These are phyloP conservation scores for Perkinsus marinus DNA, from an alignment of 169 alveolate species.

Conservation along the genomic window DNA sequence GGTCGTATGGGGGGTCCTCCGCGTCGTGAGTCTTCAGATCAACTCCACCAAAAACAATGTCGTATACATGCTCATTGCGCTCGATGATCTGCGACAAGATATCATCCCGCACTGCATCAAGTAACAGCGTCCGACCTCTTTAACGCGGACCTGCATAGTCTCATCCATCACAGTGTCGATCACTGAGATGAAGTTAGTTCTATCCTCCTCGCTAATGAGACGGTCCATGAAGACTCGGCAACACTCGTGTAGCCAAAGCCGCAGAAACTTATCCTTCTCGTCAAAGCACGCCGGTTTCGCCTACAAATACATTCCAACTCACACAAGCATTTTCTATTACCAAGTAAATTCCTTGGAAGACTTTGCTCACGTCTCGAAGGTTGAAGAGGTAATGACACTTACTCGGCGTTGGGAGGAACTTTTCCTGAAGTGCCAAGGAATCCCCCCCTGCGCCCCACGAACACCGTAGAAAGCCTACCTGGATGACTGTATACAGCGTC, in stretches of 20 bases:
- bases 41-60: conserved; percentile 46
- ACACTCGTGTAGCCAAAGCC: conserved; percentile 82
- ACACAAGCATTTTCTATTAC: not conserved
- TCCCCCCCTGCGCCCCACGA: not conserved
- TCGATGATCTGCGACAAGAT: conserved; percentile 17
- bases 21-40: conserved; percentile 43
- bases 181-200: conserved; percentile 45
- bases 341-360: conserved; percentile 73
- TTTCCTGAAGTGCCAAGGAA: conserved; percentile 26
- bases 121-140: conserved; percentile 14
- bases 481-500: not conserved
- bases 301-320: not conserved
- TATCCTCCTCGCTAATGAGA: conserved; percentile 59
- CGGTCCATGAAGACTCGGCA: conserved; percentile 79
- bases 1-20: conserved; percentile 53
- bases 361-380: conserved; percentile 81
- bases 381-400: conserved; percentile 83
- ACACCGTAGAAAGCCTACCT: not conserved
- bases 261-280: conserved; percentile 57
- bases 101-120: conserved; percentile 28
- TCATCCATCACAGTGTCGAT: conserved; percentile 48
- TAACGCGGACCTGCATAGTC: conserved; percentile 31
- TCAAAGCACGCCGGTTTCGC: conserved; percentile 65
- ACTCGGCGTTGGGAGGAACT: conserved; percentile 77
- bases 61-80: conserved; percentile 35